phyloP scores from a whole-genome alignment of 805 yeast genomes.

The Candida coleopterorum region DNA sequence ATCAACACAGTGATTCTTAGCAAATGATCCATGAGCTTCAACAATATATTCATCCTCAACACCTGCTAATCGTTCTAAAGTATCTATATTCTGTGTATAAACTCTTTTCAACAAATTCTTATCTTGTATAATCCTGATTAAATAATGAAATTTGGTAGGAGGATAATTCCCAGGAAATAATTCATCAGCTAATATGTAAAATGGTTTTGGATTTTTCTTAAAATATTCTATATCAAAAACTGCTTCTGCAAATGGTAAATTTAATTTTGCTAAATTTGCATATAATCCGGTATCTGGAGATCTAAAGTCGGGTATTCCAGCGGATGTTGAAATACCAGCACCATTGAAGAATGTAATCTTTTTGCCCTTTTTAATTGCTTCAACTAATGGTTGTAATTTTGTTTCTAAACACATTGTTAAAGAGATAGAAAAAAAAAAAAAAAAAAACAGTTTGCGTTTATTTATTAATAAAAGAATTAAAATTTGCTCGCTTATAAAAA shows the following conservation, averaged over 20 bases:
- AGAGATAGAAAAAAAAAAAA: neutral
- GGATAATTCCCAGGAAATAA: conserved; percentile 81
- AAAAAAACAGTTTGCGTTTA: neutral
- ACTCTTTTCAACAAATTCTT: conserved; percentile 60
- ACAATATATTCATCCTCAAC: conserved; percentile 58
- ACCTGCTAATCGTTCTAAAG: conserved; percentile 84
- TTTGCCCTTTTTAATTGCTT: conserved; percentile 26
- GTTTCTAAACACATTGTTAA: conserved; percentile 1
- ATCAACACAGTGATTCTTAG: conserved; percentile 74
- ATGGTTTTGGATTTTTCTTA: conserved; percentile 71
- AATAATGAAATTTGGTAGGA: conserved; percentile 78
- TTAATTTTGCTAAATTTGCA: conserved; percentile 65
- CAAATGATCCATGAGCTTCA: conserved; percentile 96
- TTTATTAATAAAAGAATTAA: too few species aligned
- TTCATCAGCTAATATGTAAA: conserved; percentile 78
- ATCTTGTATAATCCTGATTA: conserved; percentile 64
- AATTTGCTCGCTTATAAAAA: neutral
- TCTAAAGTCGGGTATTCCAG: conserved; percentile 95
- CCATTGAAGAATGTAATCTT: conserved; percentile 72
- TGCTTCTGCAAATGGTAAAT: conserved; percentile 91
- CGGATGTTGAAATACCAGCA: conserved; percentile 90
- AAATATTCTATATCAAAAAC: conserved; percentile 89
- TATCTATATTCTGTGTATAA: conserved; percentile 91
- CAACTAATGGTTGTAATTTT: conserved; percentile 21
- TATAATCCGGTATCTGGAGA: conserved; percentile 88